These are phyloP conservation scores for Talaromyces sp. DNA, from an alignment of 2,329 filamentous ascomycete species.

Conservation along the genomic window DNA sequence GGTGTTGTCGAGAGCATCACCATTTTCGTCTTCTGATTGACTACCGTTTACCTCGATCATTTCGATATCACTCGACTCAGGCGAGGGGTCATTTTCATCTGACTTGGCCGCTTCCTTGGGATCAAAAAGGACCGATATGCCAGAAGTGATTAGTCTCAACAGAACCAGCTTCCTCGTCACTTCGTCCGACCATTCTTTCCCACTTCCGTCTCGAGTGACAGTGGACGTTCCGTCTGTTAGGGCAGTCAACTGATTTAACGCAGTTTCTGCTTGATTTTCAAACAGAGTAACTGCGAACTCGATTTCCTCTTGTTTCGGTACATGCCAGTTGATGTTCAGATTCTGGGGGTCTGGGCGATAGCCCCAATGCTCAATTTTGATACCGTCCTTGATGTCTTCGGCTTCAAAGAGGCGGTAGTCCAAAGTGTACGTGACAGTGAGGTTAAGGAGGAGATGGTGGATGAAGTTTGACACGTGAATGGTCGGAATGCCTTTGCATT, in stretches of 20 bases:
- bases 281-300: conserved; percentile 87
- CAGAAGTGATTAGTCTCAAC: conserved; percentile 81
- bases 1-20: conserved; percentile 50
- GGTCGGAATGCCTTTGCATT: conserved; percentile 86
- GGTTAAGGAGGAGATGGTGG: conserved; percentile 88
- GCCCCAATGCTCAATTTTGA: conserved; percentile 80
- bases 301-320: conserved; percentile 72
- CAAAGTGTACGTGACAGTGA: conserved; percentile 89
- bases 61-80: conserved; percentile 34
- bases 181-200: conserved; percentile 98
- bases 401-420: conserved; percentile 86
- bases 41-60: conserved; percentile 40
- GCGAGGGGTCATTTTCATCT: conserved; percentile 38
- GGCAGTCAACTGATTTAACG: conserved; percentile 66
- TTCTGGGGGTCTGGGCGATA: conserved; percentile 67
- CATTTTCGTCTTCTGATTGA: conserved; percentile 18
- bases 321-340: conserved; percentile 86
- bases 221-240: conserved; percentile 77
- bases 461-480: conserved; percentile 97
- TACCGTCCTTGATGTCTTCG: conserved; percentile 62
- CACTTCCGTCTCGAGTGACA: conserved; percentile 86
- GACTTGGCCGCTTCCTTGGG: conserved; percentile 56
- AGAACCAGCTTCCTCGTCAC: conserved; percentile 85
- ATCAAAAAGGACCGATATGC: conserved; percentile 85
- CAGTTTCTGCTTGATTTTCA: conserved; percentile 72